Base-by-base conservation (phyloP, 805 yeast species). In the Starmerella sp. region DNA sequence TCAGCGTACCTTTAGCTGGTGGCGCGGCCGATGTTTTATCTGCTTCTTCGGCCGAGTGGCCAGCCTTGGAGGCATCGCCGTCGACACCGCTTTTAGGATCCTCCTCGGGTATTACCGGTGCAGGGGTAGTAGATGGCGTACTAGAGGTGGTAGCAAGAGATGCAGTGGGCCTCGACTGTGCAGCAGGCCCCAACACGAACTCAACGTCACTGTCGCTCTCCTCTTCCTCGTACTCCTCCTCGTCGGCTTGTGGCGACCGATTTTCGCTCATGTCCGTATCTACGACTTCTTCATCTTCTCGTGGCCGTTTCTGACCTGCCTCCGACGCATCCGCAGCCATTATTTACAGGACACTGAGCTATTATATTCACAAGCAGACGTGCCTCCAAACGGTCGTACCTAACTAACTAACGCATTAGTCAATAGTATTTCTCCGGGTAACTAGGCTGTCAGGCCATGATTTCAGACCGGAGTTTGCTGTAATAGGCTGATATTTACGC, bases 131-230 rank as follows among this genome's bases (percentile, higher is more conserved):
- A 8, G 37, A 13, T 8, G 52, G n/a, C 17, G 54, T 48, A 3
- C 42, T 50, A 4, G 59, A 41, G 3, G 52, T 51, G 3, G 47
- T 15, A 3, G 53, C 15, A 9, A 43, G 43, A 37, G 53, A 17
- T 4, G 59, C 46, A 5, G 52, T 30, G 5, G 48, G 48, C 11
- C 39, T 31, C 9, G 49, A 46, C 31, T 46, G 49, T 9, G 49
- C 29, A 68, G 54, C 41, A 5, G 62, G 61, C 6, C 59, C 83
- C 50, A 90, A 84, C 48, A 90, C 84, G 65, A 91, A 85, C 68
- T 90, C 96, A 37, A 90, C 79, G 63, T 86, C 93, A 54, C 82
- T 83, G 57, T 78, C 84, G 32, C 54, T 54, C 10, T 56, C 60
- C 22, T 51, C 57, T 9, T 47, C 52, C 11, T 37, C 55, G 28